A percentile compares a stretch with the other conserved stretches of the same genome.
Evolutionary conservation across 345 rosid genomes (phyloP).

Genomic region (Cochlearia excelsa): DNA sequence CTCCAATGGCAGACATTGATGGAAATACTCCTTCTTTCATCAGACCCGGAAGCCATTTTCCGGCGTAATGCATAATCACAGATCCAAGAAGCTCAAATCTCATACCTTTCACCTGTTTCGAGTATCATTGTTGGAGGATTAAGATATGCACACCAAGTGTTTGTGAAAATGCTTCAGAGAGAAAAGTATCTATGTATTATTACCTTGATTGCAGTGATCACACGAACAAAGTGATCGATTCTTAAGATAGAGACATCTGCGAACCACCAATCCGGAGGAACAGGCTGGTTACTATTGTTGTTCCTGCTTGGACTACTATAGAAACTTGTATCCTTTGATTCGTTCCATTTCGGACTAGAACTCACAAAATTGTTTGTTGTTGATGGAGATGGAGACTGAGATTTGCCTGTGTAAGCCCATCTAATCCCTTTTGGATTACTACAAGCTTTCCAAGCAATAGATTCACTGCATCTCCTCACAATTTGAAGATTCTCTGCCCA

Average conservation of each 20-base stretch:
- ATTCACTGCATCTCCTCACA: conserved; percentile 89
- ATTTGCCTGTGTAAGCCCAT: conserved; percentile 85
- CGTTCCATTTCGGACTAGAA: conserved; percentile 82
- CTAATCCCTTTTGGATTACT: conserved; percentile 93
- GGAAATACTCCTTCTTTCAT: conserved; percentile 51
- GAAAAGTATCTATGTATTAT: background rate
- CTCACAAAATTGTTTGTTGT: conserved; percentile 7
- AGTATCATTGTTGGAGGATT: background rate
- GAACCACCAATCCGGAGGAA: conserved; percentile 99
- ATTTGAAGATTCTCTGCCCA: conserved; percentile 99
- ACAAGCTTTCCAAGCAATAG: conserved; percentile 98
- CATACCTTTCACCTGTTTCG: conserved; percentile 73
- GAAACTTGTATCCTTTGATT: conserved; percentile 52
- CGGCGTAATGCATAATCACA: conserved; percentile 73
- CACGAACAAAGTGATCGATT: conserved; percentile 92
- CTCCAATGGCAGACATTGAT: conserved; percentile 28
- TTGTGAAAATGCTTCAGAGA: background rate
- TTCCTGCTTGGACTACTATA: conserved; percentile 61
- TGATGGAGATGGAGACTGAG: conserved; percentile 40
- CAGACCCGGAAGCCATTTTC: conserved; percentile 85
- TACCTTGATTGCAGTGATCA: conserved; percentile 85
- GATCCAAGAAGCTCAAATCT: conserved; percentile 85
- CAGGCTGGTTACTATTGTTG: conserved; percentile 53
- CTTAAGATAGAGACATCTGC: conserved; percentile 90
- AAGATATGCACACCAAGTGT: conserved; percentile 2